Evolutionary conservation across 169 alveolate genomes (phyloP).

Genomic region (Eimeria tenella): DNA sequence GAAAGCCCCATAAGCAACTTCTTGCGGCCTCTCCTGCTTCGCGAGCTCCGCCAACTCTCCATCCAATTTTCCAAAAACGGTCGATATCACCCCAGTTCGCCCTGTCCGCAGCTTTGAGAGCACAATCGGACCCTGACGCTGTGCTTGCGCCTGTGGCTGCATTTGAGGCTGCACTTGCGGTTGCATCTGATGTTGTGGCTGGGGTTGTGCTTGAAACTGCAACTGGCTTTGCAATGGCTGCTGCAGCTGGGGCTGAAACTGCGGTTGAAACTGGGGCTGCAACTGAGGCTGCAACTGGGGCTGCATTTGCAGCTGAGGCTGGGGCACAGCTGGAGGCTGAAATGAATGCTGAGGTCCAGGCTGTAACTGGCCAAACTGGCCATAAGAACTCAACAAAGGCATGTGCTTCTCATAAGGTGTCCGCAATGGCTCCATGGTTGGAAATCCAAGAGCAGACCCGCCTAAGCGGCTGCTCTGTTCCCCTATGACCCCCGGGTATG

Average conservation of each 20-base stretch:
- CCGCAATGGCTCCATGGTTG: no score
- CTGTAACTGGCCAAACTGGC: no score
- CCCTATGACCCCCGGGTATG: no score
- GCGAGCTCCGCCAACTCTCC: not conserved
- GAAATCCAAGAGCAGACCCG: no score
- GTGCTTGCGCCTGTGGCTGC: not conserved
- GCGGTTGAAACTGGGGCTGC: not conserved
- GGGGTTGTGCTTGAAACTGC: not conserved
- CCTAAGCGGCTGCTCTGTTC: no score
- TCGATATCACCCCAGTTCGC: not conserved
- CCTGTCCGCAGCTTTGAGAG: not conserved
- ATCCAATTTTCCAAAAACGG: not conserved
- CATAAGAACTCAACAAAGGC: no score
- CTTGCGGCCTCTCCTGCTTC: not conserved
- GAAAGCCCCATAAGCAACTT: not conserved
- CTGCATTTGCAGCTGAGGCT: not conserved
- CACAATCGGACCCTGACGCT: not conserved
- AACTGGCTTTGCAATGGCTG: not conserved
- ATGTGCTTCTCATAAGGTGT: no score
- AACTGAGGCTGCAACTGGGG: not conserved
- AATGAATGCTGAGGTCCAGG: no score
- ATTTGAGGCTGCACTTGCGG: not conserved
- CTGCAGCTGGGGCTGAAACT: not conserved
- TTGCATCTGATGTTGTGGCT: not conserved
- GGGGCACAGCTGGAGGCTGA: not conserved